phyloP scores from a whole-genome alignment of 257 asterid species.

The Solanum pimpinellifolium region DNA sequence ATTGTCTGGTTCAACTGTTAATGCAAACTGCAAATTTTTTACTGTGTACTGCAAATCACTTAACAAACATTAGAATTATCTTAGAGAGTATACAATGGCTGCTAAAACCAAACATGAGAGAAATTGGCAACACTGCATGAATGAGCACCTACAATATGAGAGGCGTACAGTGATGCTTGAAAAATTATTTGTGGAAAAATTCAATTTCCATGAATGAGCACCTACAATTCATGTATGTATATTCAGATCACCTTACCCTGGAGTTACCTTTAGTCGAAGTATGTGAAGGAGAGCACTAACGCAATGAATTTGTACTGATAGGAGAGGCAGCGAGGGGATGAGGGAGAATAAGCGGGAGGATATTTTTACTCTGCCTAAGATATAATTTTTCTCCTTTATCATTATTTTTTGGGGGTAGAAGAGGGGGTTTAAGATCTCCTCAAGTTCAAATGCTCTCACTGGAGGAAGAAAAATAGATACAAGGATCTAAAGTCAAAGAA shows the following conservation, averaged over 20 bases:
- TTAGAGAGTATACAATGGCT: neutral
- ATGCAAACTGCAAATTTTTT: slow-evolving; percentile 72
- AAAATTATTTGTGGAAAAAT: neutral
- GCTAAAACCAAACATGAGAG: neutral
- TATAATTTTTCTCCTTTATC: neutral
- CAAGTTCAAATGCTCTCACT: neutral
- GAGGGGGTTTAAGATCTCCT: neutral
- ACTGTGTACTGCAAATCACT: slow-evolving; percentile 31
- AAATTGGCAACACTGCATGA: neutral
- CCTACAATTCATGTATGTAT: neutral
- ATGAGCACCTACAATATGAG: neutral
- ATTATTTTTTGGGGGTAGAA: neutral
- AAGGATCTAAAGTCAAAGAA: neutral
- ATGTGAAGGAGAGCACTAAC: neutral
- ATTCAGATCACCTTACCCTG: neutral
- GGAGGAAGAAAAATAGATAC: neutral
- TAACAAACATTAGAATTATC: neutral
- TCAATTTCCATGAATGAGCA: neutral
- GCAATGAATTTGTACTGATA: neutral
- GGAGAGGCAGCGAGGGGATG: neutral
- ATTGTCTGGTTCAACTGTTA: slow-evolving; percentile 68
- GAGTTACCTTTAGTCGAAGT: neutral
- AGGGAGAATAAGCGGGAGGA: neutral
- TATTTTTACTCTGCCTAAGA: neutral
- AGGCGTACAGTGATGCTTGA: neutral